phyloP scores from a whole-genome alignment of 345 rosid species.

The Laguncularia racemosa region DNA sequence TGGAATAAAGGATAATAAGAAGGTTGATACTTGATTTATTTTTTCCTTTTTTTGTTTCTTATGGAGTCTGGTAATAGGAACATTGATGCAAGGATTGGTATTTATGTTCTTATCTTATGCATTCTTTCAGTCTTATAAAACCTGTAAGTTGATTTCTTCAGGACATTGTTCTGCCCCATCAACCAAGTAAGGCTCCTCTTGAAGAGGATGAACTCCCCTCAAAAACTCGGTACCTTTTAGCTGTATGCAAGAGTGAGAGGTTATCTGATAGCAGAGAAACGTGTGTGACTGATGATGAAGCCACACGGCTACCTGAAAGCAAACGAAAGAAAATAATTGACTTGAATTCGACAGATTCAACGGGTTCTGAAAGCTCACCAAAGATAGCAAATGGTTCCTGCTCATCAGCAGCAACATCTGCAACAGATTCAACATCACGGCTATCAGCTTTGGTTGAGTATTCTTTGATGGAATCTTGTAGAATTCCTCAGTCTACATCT shows the following conservation, averaged over 20 bases:
- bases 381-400: slow-evolving; percentile 53
- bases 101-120: neutral
- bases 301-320: slow-evolving; percentile 56
- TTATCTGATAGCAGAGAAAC: slow-evolving; percentile 34
- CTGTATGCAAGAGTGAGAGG: slow-evolving; percentile 41
- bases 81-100: too few species aligned
- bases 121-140: neutral
- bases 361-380: slow-evolving; percentile 43
- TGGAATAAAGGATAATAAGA: slow-evolving; percentile 24
- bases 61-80: too few species aligned
- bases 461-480: slow-evolving; percentile 57
- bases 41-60: too few species aligned
- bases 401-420: slow-evolving; percentile 43
- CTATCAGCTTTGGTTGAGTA: slow-evolving; percentile 78
- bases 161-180: slow-evolving; percentile 16
- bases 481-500: slow-evolving; percentile 21
- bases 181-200: slow-evolving; percentile 4
- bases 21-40: slow-evolving; percentile 31
- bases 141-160: neutral
- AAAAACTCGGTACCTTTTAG: slow-evolving; percentile 20
- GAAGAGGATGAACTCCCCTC: slow-evolving; percentile 28
- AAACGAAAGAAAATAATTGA: slow-evolving; percentile 69
- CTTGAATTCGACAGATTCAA: slow-evolving; percentile 28
- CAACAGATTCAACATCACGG: slow-evolving; percentile 42
- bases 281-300: slow-evolving; percentile 49